Base-by-base conservation (phyloP, 495 filamentous ascomycete species). In the Aspergillus funiculosus region DNA sequence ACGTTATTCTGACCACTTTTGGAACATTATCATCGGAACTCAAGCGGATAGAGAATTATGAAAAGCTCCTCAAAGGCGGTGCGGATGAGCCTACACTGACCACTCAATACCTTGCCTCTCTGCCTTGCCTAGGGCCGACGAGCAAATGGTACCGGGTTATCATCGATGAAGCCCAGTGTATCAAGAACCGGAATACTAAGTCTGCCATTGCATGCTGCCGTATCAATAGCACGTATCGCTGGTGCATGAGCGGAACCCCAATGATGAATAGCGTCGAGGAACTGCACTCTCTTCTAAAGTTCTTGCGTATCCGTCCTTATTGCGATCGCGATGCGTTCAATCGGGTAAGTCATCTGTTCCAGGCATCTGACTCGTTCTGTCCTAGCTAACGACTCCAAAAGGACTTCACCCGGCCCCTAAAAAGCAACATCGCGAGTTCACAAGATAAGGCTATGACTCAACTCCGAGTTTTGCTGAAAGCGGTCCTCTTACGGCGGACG, bases 181-280 rank as follows among this genome's bases (percentile, higher is more conserved):
- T 96, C 73, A 96, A 95, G 67, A 95, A 95, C 54, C 81, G 78
- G 46, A 71, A 65, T 19, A 85, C 89, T 1, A 79, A 85, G 47
- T 65, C 74, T 10, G 77, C 85, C 0, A 66, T 69, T 40, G 91
- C 78, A 5, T 80, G 77, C 19, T 78, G 66, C 54, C 54, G 66
- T 5, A 71, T 96, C 6, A 63, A 78, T 35, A 66, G 86, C 11
- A 76, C 67, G 21, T 80, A 85, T 53, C 71, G 92, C 13, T 85
- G 89, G 65, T 94, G 87, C 56, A 80, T 98, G 63, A 94, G 86
- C 8, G 92, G 92, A 5, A 96, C 89, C 0, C 92, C 92, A 0
- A 94, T 95, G 82, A 90, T 92, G 83, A 97, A 98, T 54, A 80
- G 73, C 10, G 79, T 91, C 2, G 73, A 76, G 22, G 92, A 96